Evolutionary conservation across 1,139 yeast genomes (phyloP).

Genomic region (Chernovozyma sophiae-reginae): DNA sequence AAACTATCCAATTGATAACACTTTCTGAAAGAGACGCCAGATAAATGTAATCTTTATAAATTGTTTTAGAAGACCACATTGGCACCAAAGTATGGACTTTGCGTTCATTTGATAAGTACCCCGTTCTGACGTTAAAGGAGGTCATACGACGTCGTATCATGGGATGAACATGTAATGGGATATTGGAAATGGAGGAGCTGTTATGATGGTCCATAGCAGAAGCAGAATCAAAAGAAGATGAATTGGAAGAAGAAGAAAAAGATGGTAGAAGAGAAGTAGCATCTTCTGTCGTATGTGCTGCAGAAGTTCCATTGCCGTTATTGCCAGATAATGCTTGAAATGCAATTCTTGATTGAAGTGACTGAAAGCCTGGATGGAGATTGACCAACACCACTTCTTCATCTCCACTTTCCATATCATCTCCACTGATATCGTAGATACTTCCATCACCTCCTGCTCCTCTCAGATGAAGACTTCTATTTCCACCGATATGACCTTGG

Average conservation of each 20-base stretch:
- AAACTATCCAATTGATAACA: conserved; percentile 21
- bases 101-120: conserved; percentile 12
- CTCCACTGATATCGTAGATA: neutral
- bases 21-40: conserved; percentile 16
- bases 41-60: conserved; percentile 15
- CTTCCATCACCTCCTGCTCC: neutral
- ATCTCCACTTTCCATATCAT: conserved; percentile 2
- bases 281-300: too few species aligned
- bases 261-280: too few species aligned
- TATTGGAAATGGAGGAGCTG: too few species aligned
- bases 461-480: neutral
- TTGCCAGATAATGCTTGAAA: neutral
- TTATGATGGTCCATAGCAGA: neutral
- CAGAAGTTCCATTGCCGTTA: neutral
- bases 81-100: conserved; percentile 18
- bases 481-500: neutral
- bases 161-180: neutral
- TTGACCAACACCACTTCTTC: conserved; percentile 11
- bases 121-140: conserved; percentile 3
- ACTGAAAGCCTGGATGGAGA: conserved; percentile 4
- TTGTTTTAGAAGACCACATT: conserved; percentile 19
- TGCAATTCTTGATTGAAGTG: neutral
- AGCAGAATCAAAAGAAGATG: neutral
- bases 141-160: conserved; percentile 5
- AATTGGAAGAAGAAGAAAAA: neutral